A percentile compares a stretch with the other conserved stretches of the same genome.
Evolutionary conservation across 1,139 yeast species (phyloP).

Genomic region (Barnettozyma hawaiiensis): DNA sequence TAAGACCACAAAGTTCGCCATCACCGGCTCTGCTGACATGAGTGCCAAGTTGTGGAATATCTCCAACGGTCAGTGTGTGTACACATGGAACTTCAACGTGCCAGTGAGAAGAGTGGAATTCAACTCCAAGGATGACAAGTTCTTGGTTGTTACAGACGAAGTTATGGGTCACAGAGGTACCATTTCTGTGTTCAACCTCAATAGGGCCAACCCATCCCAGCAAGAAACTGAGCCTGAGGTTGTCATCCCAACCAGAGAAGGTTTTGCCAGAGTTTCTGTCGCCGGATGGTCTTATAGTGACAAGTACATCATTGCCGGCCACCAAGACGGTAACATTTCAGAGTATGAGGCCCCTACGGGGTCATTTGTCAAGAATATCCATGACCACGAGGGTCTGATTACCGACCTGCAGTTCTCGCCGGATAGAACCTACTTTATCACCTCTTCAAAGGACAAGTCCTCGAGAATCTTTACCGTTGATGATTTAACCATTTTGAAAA

Average conservation of each 20-base stretch:
- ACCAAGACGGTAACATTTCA: constrained; percentile 77
- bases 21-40: constrained; percentile 91
- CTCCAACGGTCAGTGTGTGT: constrained; percentile 68
- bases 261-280: constrained; percentile 61
- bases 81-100: constrained; percentile 70
- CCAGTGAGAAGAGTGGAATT: constrained; percentile 91
- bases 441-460: constrained; percentile 88
- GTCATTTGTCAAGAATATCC: constrained; percentile 51
- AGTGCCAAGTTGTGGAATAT: constrained; percentile 83
- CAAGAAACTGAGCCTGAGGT: constrained; percentile 50
- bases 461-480: constrained; percentile 80
- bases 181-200: constrained; percentile 60
- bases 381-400: constrained; percentile 70
- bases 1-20: constrained; percentile 56
- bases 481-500: constrained; percentile 64
- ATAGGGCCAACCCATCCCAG: constrained; percentile 36
- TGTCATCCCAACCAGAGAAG: constrained; percentile 58
- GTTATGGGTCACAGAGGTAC: constrained; percentile 90
- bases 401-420: constrained; percentile 89
- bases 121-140: constrained; percentile 62
- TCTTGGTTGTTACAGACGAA: constrained; percentile 81
- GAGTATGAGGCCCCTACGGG: constrained; percentile 78
- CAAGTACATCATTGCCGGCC: constrained; percentile 75
- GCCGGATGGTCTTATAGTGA: constrained; percentile 87
- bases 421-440: constrained; percentile 84